Base-by-base conservation (phyloP, 192 early-diverging fungal genomes). In the Podila verticillata region DNA sequence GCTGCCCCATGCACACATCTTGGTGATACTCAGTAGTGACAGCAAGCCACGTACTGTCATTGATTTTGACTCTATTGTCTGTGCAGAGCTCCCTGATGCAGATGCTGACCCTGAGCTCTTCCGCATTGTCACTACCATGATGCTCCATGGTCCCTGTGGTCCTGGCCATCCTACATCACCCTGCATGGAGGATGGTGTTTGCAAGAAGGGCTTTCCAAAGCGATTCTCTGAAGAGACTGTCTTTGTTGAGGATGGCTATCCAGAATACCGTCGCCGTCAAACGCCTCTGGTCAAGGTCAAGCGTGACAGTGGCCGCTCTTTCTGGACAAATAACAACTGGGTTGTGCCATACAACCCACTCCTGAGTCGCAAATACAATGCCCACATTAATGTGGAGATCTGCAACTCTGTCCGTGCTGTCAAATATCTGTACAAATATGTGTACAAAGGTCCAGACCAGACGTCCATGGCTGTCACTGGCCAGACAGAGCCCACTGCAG, bases 341-440 rank as follows among this genome's bases (percentile, higher is more conserved):
- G 63, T 72, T 17, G 61, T 75, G 13, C 65, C 73, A 4, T 58
- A 82, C 28, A 82, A 82, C 34, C 36, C 36, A 17, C 68, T 47
- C 6, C 65, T 82, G 22, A 31, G 59, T 13, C 17, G 64, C 0
- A 82, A 82, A 30, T 82, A 71, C 56, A 39, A 71, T 59, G 67
- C 68, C 2, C 73, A 82, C 24, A 75, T 82, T 10, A 75, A 82
- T 66, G 66, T 82, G 9, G 69, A 82, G 51, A 61, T 74, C 26
- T 65, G 71, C 56, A 44, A 28, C 17, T 64, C 63, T 28, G 20
- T 60, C 9, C 35, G 8, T 4, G 63, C 63, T 7, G 63, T 73
- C 4, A 60, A 66, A 17, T 61, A 71, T 35, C n/a, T 84, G 0
- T 73, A 49, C 63, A 49, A 68, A 58, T 71, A 84, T 48, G 36